phyloP scores from a whole-genome alignment of 2,329 filamentous ascomycete genomes.

The Beauveria rudraprayagi region DNA sequence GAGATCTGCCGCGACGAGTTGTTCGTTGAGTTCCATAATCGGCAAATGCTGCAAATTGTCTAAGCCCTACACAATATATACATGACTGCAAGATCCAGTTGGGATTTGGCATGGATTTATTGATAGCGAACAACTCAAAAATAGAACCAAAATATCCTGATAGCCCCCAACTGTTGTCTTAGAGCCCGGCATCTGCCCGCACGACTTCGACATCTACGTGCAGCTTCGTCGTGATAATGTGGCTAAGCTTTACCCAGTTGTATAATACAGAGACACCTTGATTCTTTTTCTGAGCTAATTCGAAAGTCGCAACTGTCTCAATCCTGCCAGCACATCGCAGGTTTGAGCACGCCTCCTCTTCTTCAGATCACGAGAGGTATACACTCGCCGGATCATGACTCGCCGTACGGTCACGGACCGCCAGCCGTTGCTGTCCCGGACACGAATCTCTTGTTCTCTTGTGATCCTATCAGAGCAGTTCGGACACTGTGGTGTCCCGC shows the following conservation, averaged over 20 bases:
- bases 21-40: too few relatives aligned
- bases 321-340: neutral
- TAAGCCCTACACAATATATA: too few relatives aligned
- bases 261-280: neutral
- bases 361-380: neutral
- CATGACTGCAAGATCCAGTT: too few relatives aligned
- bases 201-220: too few relatives aligned
- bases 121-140: too few relatives aligned
- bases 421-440: neutral
- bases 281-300: neutral
- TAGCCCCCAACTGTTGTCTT: too few relatives aligned
- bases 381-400: neutral
- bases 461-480: neutral
- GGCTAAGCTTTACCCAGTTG: neutral
- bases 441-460: neutral
- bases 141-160: too few relatives aligned
- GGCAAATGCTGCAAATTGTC: too few relatives aligned
- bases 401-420: neutral
- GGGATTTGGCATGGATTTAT: too few relatives aligned
- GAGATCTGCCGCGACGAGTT: too few relatives aligned
- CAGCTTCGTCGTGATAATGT: neutral
- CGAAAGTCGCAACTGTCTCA: neutral
- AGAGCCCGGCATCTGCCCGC: too few relatives aligned
- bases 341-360: neutral
- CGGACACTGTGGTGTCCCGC: neutral